Percentiles rank a stretch among this genome's conserved stretches.
Conservation (phyloP, 2,329 filamentous ascomycete species). For the Balansia obtecta region DNA sequence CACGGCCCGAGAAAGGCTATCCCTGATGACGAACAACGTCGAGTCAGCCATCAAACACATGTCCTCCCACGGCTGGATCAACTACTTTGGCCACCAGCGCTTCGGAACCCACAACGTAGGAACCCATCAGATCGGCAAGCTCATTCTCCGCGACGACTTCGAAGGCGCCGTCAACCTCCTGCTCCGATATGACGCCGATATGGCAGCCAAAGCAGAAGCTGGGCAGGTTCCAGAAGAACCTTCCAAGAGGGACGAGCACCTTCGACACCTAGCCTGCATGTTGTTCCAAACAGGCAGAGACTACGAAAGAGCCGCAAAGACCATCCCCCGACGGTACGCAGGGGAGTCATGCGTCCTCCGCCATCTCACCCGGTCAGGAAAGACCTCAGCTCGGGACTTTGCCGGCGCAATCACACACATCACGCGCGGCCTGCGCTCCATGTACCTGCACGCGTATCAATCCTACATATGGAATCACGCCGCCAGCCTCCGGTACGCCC, state of each 20-base stretch:
- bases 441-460: constrained; percentile 97
- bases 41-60: constrained; percentile 54
- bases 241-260: constrained; percentile 62
- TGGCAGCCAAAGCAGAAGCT: constrained; percentile 34
- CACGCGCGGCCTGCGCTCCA: constrained; percentile 68
- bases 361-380: constrained; percentile 48
- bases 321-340: constrained; percentile 68
- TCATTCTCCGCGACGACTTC: constrained; percentile 72
- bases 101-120: constrained; percentile 82
- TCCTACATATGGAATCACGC: constrained; percentile 88
- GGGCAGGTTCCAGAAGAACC: constrained; percentile 28
- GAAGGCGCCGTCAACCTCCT: constrained; percentile 69
- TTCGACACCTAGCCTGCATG: constrained; percentile 67
- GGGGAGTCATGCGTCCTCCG: constrained; percentile 71
- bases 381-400: constrained; percentile 50
- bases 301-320: constrained; percentile 45
- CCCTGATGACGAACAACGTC: constrained; percentile 26
- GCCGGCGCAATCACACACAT: constrained; percentile 72
- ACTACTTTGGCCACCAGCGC: constrained; percentile 95
- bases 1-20: constrained; percentile 16
- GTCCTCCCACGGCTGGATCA: constrained; percentile 71
- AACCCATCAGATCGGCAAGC: constrained; percentile 73
- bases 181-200: constrained; percentile 55
- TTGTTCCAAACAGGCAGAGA: constrained; percentile 54
- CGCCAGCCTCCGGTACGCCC: constrained; percentile 67